These are phyloP conservation scores for Alternaria consortialis DNA, from an alignment of 2,329 filamentous ascomycete genomes.

Conservation along the genomic window DNA sequence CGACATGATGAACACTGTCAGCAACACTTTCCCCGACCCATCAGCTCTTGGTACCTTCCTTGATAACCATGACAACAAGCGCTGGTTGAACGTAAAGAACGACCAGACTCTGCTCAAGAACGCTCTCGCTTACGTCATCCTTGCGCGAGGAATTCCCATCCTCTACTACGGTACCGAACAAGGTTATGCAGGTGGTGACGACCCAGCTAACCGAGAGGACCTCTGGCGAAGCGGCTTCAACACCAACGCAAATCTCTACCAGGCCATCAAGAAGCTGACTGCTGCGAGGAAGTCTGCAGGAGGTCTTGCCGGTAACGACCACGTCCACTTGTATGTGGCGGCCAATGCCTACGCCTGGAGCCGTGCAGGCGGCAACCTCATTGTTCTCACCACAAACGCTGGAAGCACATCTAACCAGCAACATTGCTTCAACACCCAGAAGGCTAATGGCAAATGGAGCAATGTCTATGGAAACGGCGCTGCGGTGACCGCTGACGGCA, in stretches of 20 bases:
- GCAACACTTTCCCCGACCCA: slow-evolving; percentile 44
- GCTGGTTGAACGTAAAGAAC: slow-evolving; percentile 49
- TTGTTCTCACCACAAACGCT: slow-evolving; percentile 58
- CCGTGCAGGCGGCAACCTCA: slow-evolving; percentile 55
- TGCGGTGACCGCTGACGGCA: slow-evolving; percentile 51
- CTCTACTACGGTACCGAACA: slow-evolving; percentile 54
- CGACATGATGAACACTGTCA: slow-evolving; percentile 48
- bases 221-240: slow-evolving; percentile 51
- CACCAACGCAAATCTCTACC: slow-evolving; percentile 41
- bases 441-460: slow-evolving; percentile 52
- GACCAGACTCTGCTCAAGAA: slow-evolving; percentile 51
- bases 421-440: slow-evolving; percentile 56
- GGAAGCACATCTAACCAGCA: slow-evolving; percentile 51
- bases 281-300: slow-evolving; percentile 49
- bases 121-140: slow-evolving; percentile 50
- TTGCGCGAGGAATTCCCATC: slow-evolving; percentile 52
- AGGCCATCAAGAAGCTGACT: slow-evolving; percentile 37
- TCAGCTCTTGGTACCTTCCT: slow-evolving; percentile 49
- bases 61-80: slow-evolving; percentile 53
- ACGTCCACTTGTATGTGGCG: slow-evolving; percentile 55
- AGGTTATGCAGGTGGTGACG: slow-evolving; percentile 47
- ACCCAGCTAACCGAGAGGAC: slow-evolving; percentile 54
- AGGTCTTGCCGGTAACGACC: slow-evolving; percentile 57
- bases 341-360: slow-evolving; percentile 58
- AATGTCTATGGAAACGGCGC: slow-evolving; percentile 52